Base-by-base conservation (phyloP, 169 alveolate genomes). In the Plasmodium cynomolgi region DNA sequence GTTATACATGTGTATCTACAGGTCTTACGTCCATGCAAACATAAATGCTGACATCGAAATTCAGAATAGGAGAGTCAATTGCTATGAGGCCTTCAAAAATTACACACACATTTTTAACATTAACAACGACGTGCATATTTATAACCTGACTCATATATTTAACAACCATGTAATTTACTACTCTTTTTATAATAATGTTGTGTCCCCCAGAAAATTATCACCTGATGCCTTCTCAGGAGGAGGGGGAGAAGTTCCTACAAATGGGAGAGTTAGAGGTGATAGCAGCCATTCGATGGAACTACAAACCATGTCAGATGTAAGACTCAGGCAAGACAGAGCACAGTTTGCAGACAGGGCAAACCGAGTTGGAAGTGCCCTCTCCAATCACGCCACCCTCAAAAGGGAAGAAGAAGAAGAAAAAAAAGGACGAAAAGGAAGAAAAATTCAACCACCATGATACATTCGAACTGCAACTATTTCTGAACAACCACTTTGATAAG, bases 101-200 rank as follows among this genome's bases (percentile, higher is more conserved):
- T 71, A 91, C n/a, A 91, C 95, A 8, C 95, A 91, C 75, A 91
- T 91, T 20, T 91, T 91, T 58, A 83, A 91, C 54, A 91, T 91
- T 44, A 91, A 91, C 39, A 91, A 83, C 8, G 95, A 91, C 72
- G 44, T 91, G 3, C 95, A 91, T 15, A 91, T 91, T 50, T 91
- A 91, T 62, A 91, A 91, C 54, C 11, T 91, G 11, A 91, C 81
- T 13, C 91, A 91, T 72, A 91, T 91, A 7, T 91, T 81, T 82
- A 91, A 91, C 47, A 91, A 91, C 81, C 95, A 91, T 29, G 81
- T 91, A 20, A 47, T 31, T 4, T 91, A 82, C 31, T 91, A 91
- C 72, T 91, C 95, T 6, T 91, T 91, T 26, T 91, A 91, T 44
- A 81, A 86, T 26, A 13, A 34, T 8, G 71, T 50, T 6, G 20